Conservation (phyloP, 2,329 filamentous ascomycete genomes). For the Penicillium griseofulvum region DNA sequence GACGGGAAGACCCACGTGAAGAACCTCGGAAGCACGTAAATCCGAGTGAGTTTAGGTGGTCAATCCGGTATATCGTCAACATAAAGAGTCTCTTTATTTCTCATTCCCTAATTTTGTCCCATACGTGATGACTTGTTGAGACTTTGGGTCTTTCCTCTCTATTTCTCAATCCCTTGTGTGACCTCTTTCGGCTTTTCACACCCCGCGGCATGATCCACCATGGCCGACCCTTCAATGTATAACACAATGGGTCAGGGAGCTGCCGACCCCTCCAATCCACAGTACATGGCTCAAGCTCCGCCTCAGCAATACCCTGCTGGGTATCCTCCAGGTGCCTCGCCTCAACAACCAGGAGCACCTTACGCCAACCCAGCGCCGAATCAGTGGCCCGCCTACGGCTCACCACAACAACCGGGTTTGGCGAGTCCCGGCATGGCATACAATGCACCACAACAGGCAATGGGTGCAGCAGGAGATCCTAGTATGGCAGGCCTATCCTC, state of each 20-base stretch:
- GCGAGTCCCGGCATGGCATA: constrained; percentile 28
- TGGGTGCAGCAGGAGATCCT: constrained; percentile 28
- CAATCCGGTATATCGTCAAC: constrained; percentile 31
- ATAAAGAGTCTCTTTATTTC: constrained; percentile 11
- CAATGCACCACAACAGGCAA: constrained; percentile 27
- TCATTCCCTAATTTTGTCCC: not conserved
- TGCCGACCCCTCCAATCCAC: constrained; percentile 54
- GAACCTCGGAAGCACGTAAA: constrained; percentile 28
- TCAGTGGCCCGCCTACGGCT: constrained; percentile 33
- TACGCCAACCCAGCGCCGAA: constrained; percentile 35
- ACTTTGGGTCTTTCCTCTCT: constrained; percentile 6
- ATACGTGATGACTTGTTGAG: constrained; percentile 1
- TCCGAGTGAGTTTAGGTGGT: constrained; percentile 36
- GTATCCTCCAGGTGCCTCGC: constrained; percentile 34
- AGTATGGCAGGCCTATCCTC: constrained; percentile 47
- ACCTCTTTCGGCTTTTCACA: not conserved
- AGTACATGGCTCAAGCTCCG: constrained; percentile 44
- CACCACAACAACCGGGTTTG: constrained; percentile 27
- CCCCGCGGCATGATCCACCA: constrained; percentile 34
- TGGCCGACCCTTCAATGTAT: constrained; percentile 46
- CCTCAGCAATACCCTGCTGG: constrained; percentile 52
- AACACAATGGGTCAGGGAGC: constrained; percentile 38
- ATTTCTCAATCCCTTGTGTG: constrained; percentile 4
- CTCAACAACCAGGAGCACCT: constrained; percentile 38
- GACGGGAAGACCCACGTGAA: constrained; percentile 16